Evolutionary conservation across 805 yeast genomes (phyloP), one percentile per base, ranked within the genome.

Genomic region (Lachancea dasiensis): DNA sequence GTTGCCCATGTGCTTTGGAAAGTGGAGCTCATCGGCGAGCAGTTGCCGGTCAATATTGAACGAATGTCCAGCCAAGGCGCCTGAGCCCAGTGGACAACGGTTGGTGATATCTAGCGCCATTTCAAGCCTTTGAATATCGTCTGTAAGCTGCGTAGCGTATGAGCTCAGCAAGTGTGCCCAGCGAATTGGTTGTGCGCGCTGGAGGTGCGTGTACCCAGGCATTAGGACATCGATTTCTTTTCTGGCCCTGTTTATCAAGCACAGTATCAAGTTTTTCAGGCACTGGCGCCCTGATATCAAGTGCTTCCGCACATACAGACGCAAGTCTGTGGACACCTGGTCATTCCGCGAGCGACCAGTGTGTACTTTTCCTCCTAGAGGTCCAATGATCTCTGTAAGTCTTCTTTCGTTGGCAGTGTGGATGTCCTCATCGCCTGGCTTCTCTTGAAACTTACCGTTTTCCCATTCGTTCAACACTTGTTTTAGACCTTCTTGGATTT

Each of bases 121-220:
- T 47, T 73, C 65, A 50, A 92, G 72, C 60, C 98, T 77, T 60
- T 84, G 77, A 65, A 82, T 79, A 60, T 92, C 99, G 57, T 87
- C 87, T 7, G 90, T 76, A 63, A 92, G 81, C 59, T 89, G 92
- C 2, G 98, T 90, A 27, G 96, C 97, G 56, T 92, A 90, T 60
- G 86, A 79, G 49, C 90, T 77, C 48, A 92, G 70, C 96, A 96
- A 90, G 61, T 92, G 99, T 1, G 97, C 72, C 99, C 99, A 92
- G 67, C 99, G 78, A 56, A 92, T 92, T n/a, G 99, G 99, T 66
- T 89, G 99, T 1, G 97, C 97, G 61, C 95, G 83, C 70, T 92
- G 98, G 59, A 92, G 69, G 67, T 92, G 99, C 9, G 99, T 92
- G 68, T 92, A 92, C 30, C 99, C 99, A 7, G 99, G 99, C 97